phyloP scores from a whole-genome alignment of 2,329 filamentous ascomycete genomes.

The Verticillium albo-atrum region DNA sequence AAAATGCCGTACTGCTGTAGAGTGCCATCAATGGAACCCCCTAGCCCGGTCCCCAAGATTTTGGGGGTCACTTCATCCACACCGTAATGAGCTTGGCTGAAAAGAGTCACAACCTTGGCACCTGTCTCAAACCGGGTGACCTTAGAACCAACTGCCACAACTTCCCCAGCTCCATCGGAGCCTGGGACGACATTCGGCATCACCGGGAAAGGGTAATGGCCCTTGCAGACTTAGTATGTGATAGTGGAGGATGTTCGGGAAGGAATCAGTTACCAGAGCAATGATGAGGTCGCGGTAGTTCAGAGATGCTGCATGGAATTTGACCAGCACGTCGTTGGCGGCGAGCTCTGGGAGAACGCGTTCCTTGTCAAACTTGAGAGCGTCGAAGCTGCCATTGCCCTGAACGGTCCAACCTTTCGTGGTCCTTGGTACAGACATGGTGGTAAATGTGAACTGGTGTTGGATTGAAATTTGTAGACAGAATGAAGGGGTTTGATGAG shows the following conservation, averaged over 20 bases:
- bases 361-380: conserved; percentile 50
- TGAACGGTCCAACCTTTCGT: conserved; percentile 54
- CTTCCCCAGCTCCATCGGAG: conserved; percentile 50
- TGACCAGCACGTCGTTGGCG: conserved; percentile 69
- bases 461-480: too few relatives aligned
- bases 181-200: conserved; percentile 40
- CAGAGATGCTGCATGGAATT: conserved; percentile 48
- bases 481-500: too few relatives aligned
- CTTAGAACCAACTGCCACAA: conserved; percentile 45
- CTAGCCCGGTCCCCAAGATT: conserved; percentile 53
- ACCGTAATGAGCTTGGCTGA: conserved; percentile 50
- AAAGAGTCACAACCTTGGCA: conserved; percentile 56
- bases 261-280: conserved; percentile 22
- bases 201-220: conserved; percentile 40
- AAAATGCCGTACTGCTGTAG: conserved; percentile 66
- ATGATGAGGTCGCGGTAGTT: conserved; percentile 53
- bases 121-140: conserved; percentile 45
- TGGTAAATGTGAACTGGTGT: neutral
- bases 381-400: conserved; percentile 51
- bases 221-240: conserved; percentile 18
- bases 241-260: neutral
- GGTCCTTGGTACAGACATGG: conserved; percentile 21
- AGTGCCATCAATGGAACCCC: conserved; percentile 63
- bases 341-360: conserved; percentile 55
- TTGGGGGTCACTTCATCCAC: conserved; percentile 32